Evolutionary conservation across 2,329 filamentous ascomycete genomes (phyloP), one percentile per base, ranked within the genome.

Genomic region (Stagonosporopsis vannaccii): DNA sequence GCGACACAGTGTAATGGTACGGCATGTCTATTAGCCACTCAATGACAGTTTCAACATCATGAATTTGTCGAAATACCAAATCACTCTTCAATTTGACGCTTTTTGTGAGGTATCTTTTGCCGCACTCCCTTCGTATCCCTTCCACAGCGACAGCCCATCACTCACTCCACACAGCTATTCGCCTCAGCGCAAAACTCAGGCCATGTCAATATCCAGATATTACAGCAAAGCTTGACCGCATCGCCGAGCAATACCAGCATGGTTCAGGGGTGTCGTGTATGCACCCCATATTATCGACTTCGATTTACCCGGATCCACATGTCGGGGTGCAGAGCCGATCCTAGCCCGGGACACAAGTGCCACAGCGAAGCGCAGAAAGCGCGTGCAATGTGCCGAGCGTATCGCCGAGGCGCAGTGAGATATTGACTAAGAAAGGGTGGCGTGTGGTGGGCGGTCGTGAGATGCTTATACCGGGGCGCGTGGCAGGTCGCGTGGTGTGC

Each of bases 171-270:
- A 20, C 35, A 40, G 12, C 22, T 20, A 28, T 26, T 51, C 30
- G 53, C 46, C 53, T 36, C 53, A 51, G 35, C 53, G 47, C 41
- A 56, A 20, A 39, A 40, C 47, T 56, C 53, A 56, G 53, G 45
- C 35, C 26, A 56, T 22, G 15, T 22, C 42, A 51, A 51, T 56
- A 51, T 47, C 42, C 2, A 42, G 13, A 51, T 36, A 56, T 51
- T 51, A 25, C 36, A 53, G 30, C 23, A 37, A 43, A 47, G 45
- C 47, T 51, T 56, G 36, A 51, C 47, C 22, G 41, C 40, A 35
- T 33, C 41, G 33, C 44, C 46, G 17, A 23, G 36, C 33, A 36
- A 20, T 36, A 32, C 32, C 26, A 20, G 17, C 42, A 32, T 5
- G 53, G 42, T 15, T 32, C 47, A 51, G 36, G 48, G 53, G 23